Evolutionary conservation across 2,329 filamentous ascomycete genomes (phyloP).

Genomic region (Scedosporium apiospermum): DNA sequence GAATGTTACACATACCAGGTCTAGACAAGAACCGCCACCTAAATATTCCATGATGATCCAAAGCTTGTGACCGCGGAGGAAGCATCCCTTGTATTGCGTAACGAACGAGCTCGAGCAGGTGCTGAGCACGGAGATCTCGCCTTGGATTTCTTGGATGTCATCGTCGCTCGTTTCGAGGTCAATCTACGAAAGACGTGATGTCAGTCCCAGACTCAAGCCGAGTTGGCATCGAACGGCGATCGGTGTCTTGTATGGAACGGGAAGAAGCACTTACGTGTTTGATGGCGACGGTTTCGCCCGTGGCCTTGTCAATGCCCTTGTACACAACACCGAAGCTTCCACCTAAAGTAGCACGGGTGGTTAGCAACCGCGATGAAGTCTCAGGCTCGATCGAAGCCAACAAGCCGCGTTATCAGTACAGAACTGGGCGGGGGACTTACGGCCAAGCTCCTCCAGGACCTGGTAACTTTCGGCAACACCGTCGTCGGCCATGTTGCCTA

Average conservation of each 20-base stretch:
- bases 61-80: slow-evolving; percentile 89
- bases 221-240: neutral
- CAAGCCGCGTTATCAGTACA: neutral
- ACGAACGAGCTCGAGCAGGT: slow-evolving; percentile 92
- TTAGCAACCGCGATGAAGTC: neutral
- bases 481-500: slow-evolving; percentile 44
- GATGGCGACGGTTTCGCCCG: slow-evolving; percentile 89
- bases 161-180: slow-evolving; percentile 98
- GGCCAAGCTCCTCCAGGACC: slow-evolving; percentile 90
- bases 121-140: slow-evolving; percentile 90
- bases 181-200: slow-evolving; percentile 51
- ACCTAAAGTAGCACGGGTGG: slow-evolving; percentile 37
- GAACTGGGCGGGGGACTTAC: slow-evolving; percentile 43
- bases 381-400: no score
- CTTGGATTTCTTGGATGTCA: slow-evolving; percentile 96
- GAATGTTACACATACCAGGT: slow-evolving; percentile 56
- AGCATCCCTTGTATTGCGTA: slow-evolving; percentile 93
- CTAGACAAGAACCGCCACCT: slow-evolving; percentile 88
- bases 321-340: slow-evolving; percentile 96
- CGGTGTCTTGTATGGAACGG: neutral
- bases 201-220: neutral
- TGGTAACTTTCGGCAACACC: slow-evolving; percentile 80
- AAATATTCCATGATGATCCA: slow-evolving; percentile 99
- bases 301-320: slow-evolving; percentile 85
- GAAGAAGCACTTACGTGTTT: slow-evolving; percentile 65